Percentiles rank a stretch among this genome's conserved stretches.
Conservation (phyloP, 352 stramenopile species). For the Elongisporangium undulatum region DNA sequence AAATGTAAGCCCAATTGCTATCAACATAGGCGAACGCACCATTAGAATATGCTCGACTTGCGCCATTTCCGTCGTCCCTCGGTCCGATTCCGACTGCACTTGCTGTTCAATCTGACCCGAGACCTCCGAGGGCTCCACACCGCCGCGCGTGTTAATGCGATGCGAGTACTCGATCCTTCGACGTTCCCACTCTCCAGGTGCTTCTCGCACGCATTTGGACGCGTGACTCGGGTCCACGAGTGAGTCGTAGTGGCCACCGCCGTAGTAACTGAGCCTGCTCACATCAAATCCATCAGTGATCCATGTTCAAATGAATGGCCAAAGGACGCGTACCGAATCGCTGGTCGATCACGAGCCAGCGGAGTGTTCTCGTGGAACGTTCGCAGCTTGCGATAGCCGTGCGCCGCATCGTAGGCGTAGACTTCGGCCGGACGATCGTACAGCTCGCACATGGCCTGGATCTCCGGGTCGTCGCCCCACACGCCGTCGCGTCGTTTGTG, state of each 20-base stretch:
- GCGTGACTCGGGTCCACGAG: conserved; percentile 57
- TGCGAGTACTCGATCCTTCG: conserved; percentile 62
- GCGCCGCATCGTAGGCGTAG: conserved; percentile 76
- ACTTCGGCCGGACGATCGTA: conserved; percentile 91
- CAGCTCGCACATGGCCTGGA: conserved; percentile 94
- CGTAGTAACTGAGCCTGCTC: conserved; percentile 87
- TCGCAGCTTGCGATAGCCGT: conserved; percentile 75
- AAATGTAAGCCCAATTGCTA: conserved; percentile 3
- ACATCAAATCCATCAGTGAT: not conserved
- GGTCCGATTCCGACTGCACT: conserved; percentile 23
- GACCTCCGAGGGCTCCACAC: conserved; percentile 10
- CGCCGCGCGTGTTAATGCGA: conserved; percentile 57
- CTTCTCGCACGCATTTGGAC: conserved; percentile 53
- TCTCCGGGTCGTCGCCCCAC: conserved; percentile 95
- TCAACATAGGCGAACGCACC: conserved; percentile 19
- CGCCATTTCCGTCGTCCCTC: conserved; percentile 58
- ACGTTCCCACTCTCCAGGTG: conserved; percentile 60
- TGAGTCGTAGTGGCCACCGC: conserved; percentile 90
- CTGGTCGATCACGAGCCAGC: conserved; percentile 47
- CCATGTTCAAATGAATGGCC: not conserved
- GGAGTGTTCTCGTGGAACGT: conserved; percentile 86
- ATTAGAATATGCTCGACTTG: conserved; percentile 68
- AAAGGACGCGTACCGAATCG: conserved; percentile 47
- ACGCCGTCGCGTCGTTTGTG: conserved; percentile 89
- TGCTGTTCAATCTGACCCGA: conserved; percentile 4